Evolutionary conservation across 768 basidiomycete species (phyloP).

Genomic region (Tricholoma sp.): DNA sequence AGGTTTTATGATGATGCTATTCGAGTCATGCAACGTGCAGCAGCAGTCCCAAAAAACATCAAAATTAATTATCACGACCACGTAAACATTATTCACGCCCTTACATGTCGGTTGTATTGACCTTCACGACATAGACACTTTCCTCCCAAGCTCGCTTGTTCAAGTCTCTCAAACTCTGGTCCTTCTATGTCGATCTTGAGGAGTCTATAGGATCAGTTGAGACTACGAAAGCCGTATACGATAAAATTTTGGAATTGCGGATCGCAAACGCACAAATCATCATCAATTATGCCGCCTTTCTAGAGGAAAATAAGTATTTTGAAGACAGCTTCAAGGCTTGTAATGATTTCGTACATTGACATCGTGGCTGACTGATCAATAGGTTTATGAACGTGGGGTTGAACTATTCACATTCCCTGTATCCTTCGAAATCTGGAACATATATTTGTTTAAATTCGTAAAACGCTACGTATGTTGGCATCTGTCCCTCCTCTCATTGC

Average conservation of each 20-base stretch:
- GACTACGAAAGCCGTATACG: constrained; percentile 87
- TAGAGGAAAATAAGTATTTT: constrained; percentile 97
- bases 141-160: constrained; percentile 87
- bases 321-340: constrained; percentile 95
- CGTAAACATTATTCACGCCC: constrained; percentile 36
- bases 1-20: constrained; percentile 97
- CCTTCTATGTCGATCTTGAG: constrained; percentile 96
- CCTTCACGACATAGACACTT: constrained; percentile 47
- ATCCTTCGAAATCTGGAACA: constrained; percentile 99
- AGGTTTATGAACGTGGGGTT: constrained; percentile 96
- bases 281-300: constrained; percentile 93
- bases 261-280: constrained; percentile 98
- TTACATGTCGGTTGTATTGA: neutral
- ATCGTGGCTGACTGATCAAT: constrained; percentile 1
- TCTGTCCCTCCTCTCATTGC: neutral
- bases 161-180: constrained; percentile 98
- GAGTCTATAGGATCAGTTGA: constrained; percentile 96
- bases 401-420: constrained; percentile 97
- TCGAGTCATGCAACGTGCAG: constrained; percentile 94
- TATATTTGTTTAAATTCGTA: constrained; percentile 94
- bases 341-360: neutral
- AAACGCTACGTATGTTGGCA: constrained; percentile 79
- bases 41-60: constrained; percentile 82
- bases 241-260: constrained; percentile 92
- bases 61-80: constrained; percentile 96